These are phyloP conservation scores for Moniliella sp. DNA, from an alignment of 1,284 basidiomycete species.

Conservation along the genomic window DNA sequence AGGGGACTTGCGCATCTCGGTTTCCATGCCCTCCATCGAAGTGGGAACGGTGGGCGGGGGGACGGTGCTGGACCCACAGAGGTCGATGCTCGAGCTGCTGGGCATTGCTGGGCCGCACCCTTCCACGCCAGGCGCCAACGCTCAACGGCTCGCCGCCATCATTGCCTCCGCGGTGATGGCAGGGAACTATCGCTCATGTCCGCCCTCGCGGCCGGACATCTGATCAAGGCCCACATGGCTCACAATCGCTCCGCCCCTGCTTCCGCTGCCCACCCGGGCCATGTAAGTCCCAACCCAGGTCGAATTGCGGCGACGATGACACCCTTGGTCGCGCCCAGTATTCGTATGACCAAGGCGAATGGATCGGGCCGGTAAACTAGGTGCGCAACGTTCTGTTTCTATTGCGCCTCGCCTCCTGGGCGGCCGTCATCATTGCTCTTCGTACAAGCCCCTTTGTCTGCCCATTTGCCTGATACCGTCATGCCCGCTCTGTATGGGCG, in stretches of 20 bases:
- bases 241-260: conserved; percentile 29
- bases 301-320: conserved; percentile 22
- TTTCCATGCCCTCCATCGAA: conserved; percentile 33
- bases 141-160: conserved; percentile 28
- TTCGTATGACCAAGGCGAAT: too few species aligned
- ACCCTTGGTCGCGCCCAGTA: conserved; percentile 15
- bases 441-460: too few species aligned
- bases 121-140: conserved; percentile 27
- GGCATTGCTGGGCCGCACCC: conserved; percentile 24
- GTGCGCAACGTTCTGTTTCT: too few species aligned
- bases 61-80: conserved; percentile 38
- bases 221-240: conserved; percentile 33
- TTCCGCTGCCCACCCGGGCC: too few species aligned
- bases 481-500: too few species aligned
- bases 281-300: conserved; percentile 23
- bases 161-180: conserved; percentile 31
- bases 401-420: too few species aligned
- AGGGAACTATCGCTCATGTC: conserved; percentile 31
- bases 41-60: conserved; percentile 73
- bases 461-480: too few species aligned
- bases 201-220: conserved; percentile 26
- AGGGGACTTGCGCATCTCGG: conserved; percentile 54
- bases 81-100: conserved; percentile 29
- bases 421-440: too few species aligned
- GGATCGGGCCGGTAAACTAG: too few species aligned